phyloP scores from a whole-genome alignment of 2,329 filamentous ascomycete genomes.

The Fusarium avenaceum region DNA sequence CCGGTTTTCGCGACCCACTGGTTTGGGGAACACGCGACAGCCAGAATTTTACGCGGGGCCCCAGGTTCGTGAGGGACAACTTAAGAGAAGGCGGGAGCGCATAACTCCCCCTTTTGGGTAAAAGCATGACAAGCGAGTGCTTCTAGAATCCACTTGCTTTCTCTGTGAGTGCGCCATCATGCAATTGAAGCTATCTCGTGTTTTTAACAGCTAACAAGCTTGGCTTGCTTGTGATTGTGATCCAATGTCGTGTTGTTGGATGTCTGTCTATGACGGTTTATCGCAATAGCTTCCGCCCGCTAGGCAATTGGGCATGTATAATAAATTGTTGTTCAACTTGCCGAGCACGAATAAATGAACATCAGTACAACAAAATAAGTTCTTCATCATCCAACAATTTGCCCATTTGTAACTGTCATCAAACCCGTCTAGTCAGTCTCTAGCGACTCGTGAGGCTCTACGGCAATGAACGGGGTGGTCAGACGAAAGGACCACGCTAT shows the following conservation, averaged over 20 bases:
- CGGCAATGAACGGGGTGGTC: slow-evolving; percentile 7
- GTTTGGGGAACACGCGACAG: slow-evolving; percentile 24
- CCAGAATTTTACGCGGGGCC: slow-evolving; percentile 31
- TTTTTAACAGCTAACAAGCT: background rate
- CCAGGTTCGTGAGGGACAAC: slow-evolving; percentile 15
- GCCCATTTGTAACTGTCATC: background rate
- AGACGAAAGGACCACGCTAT: slow-evolving; percentile 1
- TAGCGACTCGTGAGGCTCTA: slow-evolving; percentile 15
- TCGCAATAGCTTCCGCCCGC: background rate
- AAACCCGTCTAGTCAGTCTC: background rate
- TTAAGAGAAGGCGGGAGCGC: slow-evolving; percentile 7
- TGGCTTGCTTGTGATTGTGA: background rate
- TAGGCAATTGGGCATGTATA: background rate
- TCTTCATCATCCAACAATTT: background rate
- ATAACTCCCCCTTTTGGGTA: slow-evolving; percentile 18
- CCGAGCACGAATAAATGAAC: background rate
- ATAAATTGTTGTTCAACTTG: background rate
- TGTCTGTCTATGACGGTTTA: background rate
- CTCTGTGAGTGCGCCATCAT: background rate
- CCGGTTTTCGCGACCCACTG: slow-evolving; percentile 20
- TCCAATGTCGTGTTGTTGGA: background rate
- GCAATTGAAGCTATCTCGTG: slow-evolving; percentile 16
- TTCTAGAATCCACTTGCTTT: slow-evolving; percentile 15
- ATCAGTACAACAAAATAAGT: background rate
- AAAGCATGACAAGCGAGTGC: slow-evolving; percentile 18